A percentile compares a stretch with the other conserved stretches of the same genome.
Evolutionary conservation across 169 alveolate species (phyloP).

Genomic region (Cytauxzoon felis): DNA sequence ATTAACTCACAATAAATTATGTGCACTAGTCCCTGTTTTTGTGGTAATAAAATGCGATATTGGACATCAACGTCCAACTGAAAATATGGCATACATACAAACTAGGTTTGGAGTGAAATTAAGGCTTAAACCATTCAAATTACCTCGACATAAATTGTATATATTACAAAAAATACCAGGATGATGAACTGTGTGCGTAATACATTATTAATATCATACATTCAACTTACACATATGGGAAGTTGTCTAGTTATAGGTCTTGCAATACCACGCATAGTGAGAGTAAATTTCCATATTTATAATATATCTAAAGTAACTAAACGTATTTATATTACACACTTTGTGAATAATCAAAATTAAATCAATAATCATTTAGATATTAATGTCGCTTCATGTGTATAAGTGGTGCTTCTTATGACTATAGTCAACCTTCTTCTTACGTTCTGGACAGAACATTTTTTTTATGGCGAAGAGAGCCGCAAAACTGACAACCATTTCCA

Average conservation of each 20-base stretch:
- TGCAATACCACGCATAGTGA: slow-evolving; percentile 15
- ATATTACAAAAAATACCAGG: slow-evolving; percentile 50
- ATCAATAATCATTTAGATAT: no score
- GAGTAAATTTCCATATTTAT: neutral
- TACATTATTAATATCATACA: neutral
- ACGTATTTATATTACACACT: no score
- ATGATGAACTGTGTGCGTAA: slow-evolving; percentile 45
- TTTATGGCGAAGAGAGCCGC: slow-evolving; percentile 66
- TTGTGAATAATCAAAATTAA: no score
- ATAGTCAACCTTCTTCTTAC: slow-evolving; percentile 23
- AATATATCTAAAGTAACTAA: no score
- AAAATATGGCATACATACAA: slow-evolving; percentile 52
- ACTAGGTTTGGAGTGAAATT: neutral
- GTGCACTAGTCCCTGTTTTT: slow-evolving; percentile 11
- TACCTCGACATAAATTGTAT: slow-evolving; percentile 55
- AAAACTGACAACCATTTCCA: slow-evolving; percentile 65
- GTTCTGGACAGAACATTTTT: slow-evolving; percentile 55
- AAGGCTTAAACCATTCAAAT: neutral
- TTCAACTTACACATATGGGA: slow-evolving; percentile 41
- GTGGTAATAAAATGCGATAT: slow-evolving; percentile 16
- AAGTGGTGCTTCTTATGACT: no score
- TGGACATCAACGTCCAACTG: slow-evolving; percentile 45
- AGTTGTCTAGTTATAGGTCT: slow-evolving; percentile 22
- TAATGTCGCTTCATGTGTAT: no score
- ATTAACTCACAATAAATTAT: neutral